Conservation (phyloP, 108 stramenopile species). For the Fragilaria radians region DNA sequence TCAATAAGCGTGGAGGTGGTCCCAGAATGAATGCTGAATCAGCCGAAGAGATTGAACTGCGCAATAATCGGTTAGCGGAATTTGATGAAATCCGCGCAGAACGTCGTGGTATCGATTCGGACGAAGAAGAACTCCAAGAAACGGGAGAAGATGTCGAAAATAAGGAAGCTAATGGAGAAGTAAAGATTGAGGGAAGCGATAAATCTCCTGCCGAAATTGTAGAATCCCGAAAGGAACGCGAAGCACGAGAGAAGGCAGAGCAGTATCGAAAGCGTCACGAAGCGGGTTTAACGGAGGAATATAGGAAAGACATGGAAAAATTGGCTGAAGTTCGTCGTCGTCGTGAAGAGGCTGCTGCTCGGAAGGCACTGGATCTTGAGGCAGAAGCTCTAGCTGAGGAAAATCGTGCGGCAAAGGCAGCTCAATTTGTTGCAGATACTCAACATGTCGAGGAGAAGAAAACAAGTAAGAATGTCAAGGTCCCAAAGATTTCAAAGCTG, state of each 20-base stretch:
- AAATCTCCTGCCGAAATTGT: conserved; percentile 29
- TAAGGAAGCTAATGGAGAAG: conserved; percentile 35
- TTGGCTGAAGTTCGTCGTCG: conserved; percentile 72
- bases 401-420: conserved; percentile 37
- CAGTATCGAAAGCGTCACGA: conserved; percentile 49
- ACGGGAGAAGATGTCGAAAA: conserved; percentile 35
- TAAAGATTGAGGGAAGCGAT: conserved; percentile 3
- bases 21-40: conserved; percentile 60
- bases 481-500: conserved; percentile 58
- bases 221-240: conserved; percentile 30
- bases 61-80: conserved; percentile 70
- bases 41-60: conserved; percentile 86
- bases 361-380: conserved; percentile 48
- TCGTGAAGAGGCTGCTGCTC: conserved; percentile 56
- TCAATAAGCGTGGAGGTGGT: conserved; percentile 80
- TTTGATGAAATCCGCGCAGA: conserved; percentile 66
- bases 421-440: conserved; percentile 12
- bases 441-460: conserved; percentile 34
- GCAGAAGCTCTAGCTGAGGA: conserved; percentile 39
- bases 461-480: conserved; percentile 47
- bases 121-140: conserved; percentile 42
- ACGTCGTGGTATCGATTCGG: conserved; percentile 70
- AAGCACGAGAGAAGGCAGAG: conserved; percentile 39
- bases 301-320: conserved; percentile 81
- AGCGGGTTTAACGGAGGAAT: conserved; percentile 71